Percentiles rank a stretch among this genome's conserved stretches.
Evolutionary conservation across 345 rosid genomes (phyloP).

Genomic region (Turnera subulata): DNA sequence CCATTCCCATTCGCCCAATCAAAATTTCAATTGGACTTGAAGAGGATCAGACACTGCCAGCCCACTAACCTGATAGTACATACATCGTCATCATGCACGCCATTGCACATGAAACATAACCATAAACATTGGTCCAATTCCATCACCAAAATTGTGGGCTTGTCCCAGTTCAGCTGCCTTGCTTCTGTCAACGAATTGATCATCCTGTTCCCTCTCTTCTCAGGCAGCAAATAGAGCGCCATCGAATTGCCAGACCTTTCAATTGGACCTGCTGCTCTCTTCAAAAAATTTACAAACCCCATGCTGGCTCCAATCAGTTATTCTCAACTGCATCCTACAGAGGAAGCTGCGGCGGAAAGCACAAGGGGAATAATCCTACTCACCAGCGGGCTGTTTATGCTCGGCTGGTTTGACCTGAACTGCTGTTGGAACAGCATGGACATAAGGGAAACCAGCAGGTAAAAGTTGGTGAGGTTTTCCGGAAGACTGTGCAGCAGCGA

Average conservation of each 20-base stretch:
- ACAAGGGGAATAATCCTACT: slow-evolving; percentile 33
- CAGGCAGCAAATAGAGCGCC: neutral
- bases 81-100: no score
- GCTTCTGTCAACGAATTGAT: slow-evolving; percentile 2
- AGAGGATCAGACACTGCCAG: no score
- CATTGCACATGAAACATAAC: neutral
- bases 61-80: no score
- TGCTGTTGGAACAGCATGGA: slow-evolving; percentile 46
- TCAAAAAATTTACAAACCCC: slow-evolving; percentile 4
- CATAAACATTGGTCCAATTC: slow-evolving; percentile 19
- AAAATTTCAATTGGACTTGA: no score
- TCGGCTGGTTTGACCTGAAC: slow-evolving; percentile 84
- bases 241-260: no score
- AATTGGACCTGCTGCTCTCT: neutral
- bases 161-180: neutral
- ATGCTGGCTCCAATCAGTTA: slow-evolving; percentile 13
- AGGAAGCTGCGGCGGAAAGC: slow-evolving; percentile 11
- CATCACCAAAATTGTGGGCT: slow-evolving; percentile 19
- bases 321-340: neutral
- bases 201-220: slow-evolving; percentile 10
- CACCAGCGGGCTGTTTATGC: slow-evolving; percentile 85
- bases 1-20: slow-evolving; percentile 15
- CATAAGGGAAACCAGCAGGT: slow-evolving; percentile 59
- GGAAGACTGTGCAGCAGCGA: slow-evolving; percentile 39
- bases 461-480: slow-evolving; percentile 58